These are phyloP conservation scores for Erysimum cheiri DNA, from an alignment of 441 rosid species.

Conservation along the genomic window DNA sequence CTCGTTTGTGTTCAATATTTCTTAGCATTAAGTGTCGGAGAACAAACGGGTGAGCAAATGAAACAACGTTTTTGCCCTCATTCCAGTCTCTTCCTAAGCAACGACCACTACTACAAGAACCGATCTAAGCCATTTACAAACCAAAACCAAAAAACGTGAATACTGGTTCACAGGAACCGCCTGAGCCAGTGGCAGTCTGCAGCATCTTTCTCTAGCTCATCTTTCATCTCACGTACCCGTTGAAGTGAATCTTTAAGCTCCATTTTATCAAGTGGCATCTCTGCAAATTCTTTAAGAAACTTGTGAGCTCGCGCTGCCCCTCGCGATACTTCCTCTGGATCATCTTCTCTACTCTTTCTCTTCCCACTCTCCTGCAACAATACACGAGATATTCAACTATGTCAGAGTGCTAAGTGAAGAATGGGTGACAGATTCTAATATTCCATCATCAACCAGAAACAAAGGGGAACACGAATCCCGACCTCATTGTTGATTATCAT, in stretches of 20 bases:
- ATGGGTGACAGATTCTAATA: not conserved
- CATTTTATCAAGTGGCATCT: conserved; percentile 85
- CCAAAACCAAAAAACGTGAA: not conserved
- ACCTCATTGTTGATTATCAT: conserved; percentile 63
- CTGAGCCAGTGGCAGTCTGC: conserved; percentile 68
- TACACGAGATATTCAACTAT: not conserved
- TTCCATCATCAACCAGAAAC: conserved; percentile 9
- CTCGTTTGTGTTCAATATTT: not conserved
- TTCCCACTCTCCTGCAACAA: conserved; percentile 68
- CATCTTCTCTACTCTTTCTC: conserved; percentile 63
- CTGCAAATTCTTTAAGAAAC: conserved; percentile 83
- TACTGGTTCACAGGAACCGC: conserved; percentile 55
- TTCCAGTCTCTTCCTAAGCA: not conserved
- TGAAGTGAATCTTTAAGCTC: conserved; percentile 76
- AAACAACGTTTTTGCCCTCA: not conserved
- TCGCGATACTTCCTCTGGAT: conserved; percentile 61
- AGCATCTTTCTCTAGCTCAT: conserved; percentile 74
- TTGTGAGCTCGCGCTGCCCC: conserved; percentile 83
- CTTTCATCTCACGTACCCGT: conserved; percentile 61
- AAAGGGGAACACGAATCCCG: conserved; percentile 1
- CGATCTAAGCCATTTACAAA: conserved; percentile 10
- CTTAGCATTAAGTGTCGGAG: not conserved
- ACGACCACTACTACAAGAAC: conserved; percentile 3
- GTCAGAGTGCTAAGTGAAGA: conserved; percentile 2
- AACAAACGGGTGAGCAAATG: not conserved